Evolutionary conservation across 306 rosid genomes (phyloP).

Genomic region (Dalbergia cochinchinensis): DNA sequence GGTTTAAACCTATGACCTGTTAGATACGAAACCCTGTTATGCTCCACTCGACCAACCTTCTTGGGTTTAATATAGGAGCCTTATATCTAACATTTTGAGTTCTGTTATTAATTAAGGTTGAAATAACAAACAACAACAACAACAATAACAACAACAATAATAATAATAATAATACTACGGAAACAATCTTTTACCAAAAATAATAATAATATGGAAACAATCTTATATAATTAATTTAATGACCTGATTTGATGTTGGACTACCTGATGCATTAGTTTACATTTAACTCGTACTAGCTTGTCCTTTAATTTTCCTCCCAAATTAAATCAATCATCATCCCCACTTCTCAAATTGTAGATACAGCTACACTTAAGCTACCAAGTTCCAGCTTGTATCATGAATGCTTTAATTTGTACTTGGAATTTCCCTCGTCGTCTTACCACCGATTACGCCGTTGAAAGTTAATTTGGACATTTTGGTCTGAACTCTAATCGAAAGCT

Average conservation of each 20-base stretch:
- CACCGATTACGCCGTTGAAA: constrained; percentile 47
- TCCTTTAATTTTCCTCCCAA: constrained; percentile 12
- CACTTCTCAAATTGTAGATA: neutral
- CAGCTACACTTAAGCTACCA: constrained; percentile 15
- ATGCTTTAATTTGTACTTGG: neutral
- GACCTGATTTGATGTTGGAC: neutral
- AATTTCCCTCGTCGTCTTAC: constrained; percentile 2
- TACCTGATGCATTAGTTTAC: neutral
- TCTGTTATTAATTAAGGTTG: too few species aligned
- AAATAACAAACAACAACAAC: too few species aligned
- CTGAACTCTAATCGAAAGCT: constrained; percentile 27
- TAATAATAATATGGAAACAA: too few species aligned
- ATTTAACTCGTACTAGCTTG: neutral
- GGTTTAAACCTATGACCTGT: too few species aligned
- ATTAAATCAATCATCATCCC: neutral
- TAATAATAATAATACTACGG: too few species aligned
- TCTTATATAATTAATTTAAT: neutral
- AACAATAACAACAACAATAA: too few species aligned
- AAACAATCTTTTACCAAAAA: too few species aligned
- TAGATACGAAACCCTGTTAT: too few species aligned
- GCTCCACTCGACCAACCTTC: too few species aligned
- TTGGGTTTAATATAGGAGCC: too few species aligned
- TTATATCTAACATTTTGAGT: too few species aligned
- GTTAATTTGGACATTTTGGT: constrained; percentile 5
- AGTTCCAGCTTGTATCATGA: constrained; percentile 1